Base-by-base conservation (phyloP, 306 rosid species). In the Cicer arietinum region DNA sequence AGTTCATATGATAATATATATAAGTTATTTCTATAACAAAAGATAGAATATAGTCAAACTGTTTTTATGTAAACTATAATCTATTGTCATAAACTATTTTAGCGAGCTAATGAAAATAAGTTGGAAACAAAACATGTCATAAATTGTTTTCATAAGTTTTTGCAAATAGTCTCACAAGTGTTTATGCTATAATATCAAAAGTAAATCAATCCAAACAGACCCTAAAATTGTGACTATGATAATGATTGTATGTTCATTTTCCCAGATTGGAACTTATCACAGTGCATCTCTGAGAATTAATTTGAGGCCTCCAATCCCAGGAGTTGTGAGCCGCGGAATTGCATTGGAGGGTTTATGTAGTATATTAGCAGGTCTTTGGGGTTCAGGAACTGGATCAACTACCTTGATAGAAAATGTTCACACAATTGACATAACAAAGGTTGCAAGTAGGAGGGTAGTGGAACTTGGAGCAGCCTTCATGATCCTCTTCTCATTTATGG, bases 271-370 rank as follows among this genome's bases (percentile, higher is more conserved):
- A 79, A 90, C 96, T 16, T 94, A 94, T 85, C 93, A 75, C 72
- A 74, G 88, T 52, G 71, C 90, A 62, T 89, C 96, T 67, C 25
- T 85, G 71, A 82, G 72, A 73, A 78, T 87, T 53, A 87, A 85
- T 84, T 69, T 82, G 75, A 88, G 85, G 87, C 89, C 92, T 74
- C 97, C 96, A 58, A 86, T 86, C 40, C 83, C 91, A 7, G 93
- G 93, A 76, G 88, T 91, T 69, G 97, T 69, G 62, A 90, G 98
- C 83, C 82, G 98, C 81, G 98, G 98, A 74, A 91, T 94, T 81
- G 97, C 94, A 20, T 56, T 94, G 80, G 98, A 94, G 82, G 98
- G 98, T 62, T 89, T 94, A 75, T 91, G 98, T 76, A 87, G 98
- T 76, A 82, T 94, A 77, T 76, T 94, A 78, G 92, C 97, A 42